phyloP scores from a whole-genome alignment of 345 rosid species.

The Microcos paniculata region DNA sequence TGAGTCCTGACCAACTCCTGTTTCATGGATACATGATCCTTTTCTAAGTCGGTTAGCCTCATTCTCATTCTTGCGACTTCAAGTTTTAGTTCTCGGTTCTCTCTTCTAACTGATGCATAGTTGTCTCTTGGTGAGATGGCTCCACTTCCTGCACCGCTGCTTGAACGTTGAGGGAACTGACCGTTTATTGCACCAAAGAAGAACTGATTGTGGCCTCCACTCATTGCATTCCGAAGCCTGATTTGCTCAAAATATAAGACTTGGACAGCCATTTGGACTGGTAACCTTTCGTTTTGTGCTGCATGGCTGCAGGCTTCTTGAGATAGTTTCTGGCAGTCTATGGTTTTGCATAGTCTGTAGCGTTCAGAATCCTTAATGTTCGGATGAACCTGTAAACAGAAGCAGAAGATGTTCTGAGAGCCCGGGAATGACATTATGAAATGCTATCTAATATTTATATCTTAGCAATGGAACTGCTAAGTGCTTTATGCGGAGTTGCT shows the following conservation, averaged over 20 bases:
- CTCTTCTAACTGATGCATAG: conserved; percentile 93
- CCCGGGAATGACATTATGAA: neutral
- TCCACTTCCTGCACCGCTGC: conserved; percentile 95
- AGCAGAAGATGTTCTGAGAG: neutral
- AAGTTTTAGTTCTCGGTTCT: conserved; percentile 92
- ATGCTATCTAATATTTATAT: neutral
- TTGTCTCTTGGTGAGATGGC: conserved; percentile 97
- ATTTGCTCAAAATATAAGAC: conserved; percentile 91
- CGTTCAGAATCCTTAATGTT: conserved; percentile 87
- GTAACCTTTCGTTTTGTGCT: conserved; percentile 91
- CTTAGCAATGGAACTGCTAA: neutral
- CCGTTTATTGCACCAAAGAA: conserved; percentile 57
- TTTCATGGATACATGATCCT: conserved; percentile 91
- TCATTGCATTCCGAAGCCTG: conserved; percentile 95
- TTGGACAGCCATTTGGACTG: conserved; percentile 96
- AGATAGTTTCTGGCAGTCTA: conserved; percentile 92
- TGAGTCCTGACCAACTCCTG: conserved; percentile 76
- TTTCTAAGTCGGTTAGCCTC: conserved; percentile 94
- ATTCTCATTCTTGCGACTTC: conserved; percentile 99
- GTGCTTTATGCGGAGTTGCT: conserved; percentile 14
- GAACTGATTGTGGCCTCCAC: conserved; percentile 74
- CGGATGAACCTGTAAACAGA: conserved; percentile 71
- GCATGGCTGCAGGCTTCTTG: conserved; percentile 99
- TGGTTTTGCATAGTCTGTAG: conserved; percentile 87
- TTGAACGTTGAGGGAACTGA: conserved; percentile 81